Conservation (phyloP, 1,284 basidiomycete species). For the Phlebopus sp. region DNA sequence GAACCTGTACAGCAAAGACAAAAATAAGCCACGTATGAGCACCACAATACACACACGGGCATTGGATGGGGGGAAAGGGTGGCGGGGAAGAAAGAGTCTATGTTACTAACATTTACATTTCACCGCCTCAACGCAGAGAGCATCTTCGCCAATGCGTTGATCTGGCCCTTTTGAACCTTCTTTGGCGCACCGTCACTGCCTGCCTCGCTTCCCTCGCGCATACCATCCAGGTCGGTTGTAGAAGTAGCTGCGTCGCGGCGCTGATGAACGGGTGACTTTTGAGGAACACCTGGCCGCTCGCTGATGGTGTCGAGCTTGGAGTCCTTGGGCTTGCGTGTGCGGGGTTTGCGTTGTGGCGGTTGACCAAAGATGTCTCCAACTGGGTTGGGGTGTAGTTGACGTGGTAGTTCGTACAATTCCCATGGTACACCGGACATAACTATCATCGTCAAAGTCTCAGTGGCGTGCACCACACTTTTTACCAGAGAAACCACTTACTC, state of each 20-base stretch:
- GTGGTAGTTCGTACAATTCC: constrained; percentile 65
- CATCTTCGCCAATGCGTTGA: constrained; percentile 82
- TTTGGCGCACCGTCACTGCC: constrained; percentile 51
- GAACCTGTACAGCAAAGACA: constrained; percentile 24
- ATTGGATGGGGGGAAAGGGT: not conserved
- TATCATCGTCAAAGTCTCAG: constrained; percentile 28
- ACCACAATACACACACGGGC: constrained; percentile 12
- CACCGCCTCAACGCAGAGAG: constrained; percentile 70
- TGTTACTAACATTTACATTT: constrained; percentile 34
- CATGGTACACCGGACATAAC: constrained; percentile 74
- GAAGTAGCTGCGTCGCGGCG: constrained; percentile 61
- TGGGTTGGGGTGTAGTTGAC: constrained; percentile 58
- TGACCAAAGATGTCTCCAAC: constrained; percentile 59
- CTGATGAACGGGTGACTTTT: constrained; percentile 27
- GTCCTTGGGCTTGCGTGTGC: constrained; percentile 64
- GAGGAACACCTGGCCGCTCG: constrained; percentile 50
- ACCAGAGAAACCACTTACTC: constrained; percentile 47
- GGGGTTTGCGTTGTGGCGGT: constrained; percentile 60
- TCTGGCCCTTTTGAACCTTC: constrained; percentile 83
- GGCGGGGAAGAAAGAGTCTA: constrained; percentile 9
- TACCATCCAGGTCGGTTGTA: constrained; percentile 58
- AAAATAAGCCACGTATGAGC: constrained; percentile 21
- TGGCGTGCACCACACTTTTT: not conserved
- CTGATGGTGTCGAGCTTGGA: constrained; percentile 67
- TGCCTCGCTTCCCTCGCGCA: constrained; percentile 21